Evolutionary conservation across 345 rosid genomes (phyloP).

Genomic region (Arabidopsis arenosa): DNA sequence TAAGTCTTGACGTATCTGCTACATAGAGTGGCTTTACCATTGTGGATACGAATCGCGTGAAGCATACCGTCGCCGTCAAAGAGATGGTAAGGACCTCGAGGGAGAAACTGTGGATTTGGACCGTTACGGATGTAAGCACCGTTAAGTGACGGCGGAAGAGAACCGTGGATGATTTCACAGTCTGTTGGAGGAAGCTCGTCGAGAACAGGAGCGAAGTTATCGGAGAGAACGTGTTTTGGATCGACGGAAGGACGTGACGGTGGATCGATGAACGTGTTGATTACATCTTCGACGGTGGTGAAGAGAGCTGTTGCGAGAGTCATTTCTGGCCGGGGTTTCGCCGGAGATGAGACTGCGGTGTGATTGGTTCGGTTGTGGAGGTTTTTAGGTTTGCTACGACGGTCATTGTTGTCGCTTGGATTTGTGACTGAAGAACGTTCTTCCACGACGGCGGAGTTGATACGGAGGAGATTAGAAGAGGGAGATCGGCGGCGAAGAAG

Average conservation of each 20-base stretch:
- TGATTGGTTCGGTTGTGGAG: slow-evolving; percentile 14
- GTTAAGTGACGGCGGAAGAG: slow-evolving; percentile 33
- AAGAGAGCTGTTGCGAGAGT: slow-evolving; percentile 32
- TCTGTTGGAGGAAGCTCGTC: slow-evolving; percentile 48
- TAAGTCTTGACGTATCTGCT: slow-evolving; percentile 50
- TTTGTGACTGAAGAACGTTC: slow-evolving; percentile 29
- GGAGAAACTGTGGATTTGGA: slow-evolving; percentile 49
- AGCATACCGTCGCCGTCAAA: slow-evolving; percentile 54
- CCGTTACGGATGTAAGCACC: slow-evolving; percentile 52
- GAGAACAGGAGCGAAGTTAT: slow-evolving; percentile 49
- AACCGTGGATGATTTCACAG: slow-evolving; percentile 44
- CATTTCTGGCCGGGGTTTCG: slow-evolving; percentile 20
- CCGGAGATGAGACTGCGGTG: slow-evolving; percentile 23
- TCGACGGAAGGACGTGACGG: slow-evolving; percentile 50
- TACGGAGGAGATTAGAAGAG: slow-evolving; percentile 33
- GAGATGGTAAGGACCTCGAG: slow-evolving; percentile 50
- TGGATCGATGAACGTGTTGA: slow-evolving; percentile 50
- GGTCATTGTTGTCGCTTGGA: slow-evolving; percentile 28
- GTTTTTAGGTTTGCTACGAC: slow-evolving; percentile 19
- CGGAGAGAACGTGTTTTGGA: slow-evolving; percentile 48
- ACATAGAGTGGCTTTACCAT: slow-evolving; percentile 45
- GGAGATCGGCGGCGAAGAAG: slow-evolving; percentile 21
- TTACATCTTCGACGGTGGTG: slow-evolving; percentile 42
- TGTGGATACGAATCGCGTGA: slow-evolving; percentile 42
- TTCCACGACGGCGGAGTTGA: slow-evolving; percentile 43